These are phyloP conservation scores for Aspergillus vadensis DNA, from an alignment of 2,329 filamentous ascomycete genomes.

Conservation along the genomic window DNA sequence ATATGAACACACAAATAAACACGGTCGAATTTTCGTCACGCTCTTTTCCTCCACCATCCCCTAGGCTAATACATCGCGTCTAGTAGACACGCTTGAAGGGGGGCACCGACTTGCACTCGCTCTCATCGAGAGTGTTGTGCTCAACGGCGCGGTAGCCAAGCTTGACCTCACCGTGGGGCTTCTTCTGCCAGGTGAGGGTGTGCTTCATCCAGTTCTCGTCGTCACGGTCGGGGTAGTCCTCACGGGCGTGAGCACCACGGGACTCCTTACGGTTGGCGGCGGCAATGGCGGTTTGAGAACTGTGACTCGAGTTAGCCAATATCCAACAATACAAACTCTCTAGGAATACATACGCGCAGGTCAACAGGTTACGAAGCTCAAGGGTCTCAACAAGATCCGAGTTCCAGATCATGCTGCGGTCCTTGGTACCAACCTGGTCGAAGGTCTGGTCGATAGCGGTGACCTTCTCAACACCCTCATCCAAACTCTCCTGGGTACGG, in stretches of 20 bases:
- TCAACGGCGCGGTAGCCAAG: conserved; percentile 84
- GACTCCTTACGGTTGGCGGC: conserved; percentile 96
- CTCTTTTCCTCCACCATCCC: conserved; percentile 31
- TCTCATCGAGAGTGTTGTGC: conserved; percentile 82
- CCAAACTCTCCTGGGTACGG: conserved; percentile 88
- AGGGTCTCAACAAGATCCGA: conserved; percentile 94
- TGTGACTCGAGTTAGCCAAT: conserved; percentile 35
- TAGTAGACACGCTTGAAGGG: conserved; percentile 78
- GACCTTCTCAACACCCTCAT: conserved; percentile 90
- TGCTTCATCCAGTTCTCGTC: conserved; percentile 99
- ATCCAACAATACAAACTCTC: neutral
- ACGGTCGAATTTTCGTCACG: conserved; percentile 35
- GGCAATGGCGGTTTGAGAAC: conserved; percentile 84
- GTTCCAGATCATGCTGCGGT: conserved; percentile 99
- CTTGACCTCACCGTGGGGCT: conserved; percentile 83
- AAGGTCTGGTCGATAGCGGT: conserved; percentile 79
- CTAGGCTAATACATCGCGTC: conserved; percentile 12
- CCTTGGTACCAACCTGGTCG: conserved; percentile 87
- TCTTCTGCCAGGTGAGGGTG: conserved; percentile 93
- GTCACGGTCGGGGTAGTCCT: conserved; percentile 94
- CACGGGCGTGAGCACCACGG: conserved; percentile 92
- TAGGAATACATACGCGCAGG: conserved; percentile 76
- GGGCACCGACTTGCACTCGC: conserved; percentile 92
- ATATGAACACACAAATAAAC: conserved; percentile 36
- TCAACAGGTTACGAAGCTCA: conserved; percentile 91